phyloP scores from a whole-genome alignment of 768 basidiomycete genomes.

The Naematelia aurantialba region DNA sequence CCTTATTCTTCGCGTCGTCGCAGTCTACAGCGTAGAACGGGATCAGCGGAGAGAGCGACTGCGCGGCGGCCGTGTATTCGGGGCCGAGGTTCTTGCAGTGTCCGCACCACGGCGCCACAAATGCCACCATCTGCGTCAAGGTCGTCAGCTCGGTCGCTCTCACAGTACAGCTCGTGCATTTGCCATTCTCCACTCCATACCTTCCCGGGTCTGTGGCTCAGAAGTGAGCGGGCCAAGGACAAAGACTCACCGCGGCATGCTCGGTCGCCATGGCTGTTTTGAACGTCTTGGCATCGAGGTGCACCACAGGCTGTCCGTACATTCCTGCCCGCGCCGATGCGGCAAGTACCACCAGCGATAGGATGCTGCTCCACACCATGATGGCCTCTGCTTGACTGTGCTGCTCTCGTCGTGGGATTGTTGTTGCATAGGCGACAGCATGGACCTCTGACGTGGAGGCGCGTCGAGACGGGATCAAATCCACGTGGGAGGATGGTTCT shows the following conservation, averaged over 20 bases:
- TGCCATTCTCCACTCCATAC: too few species aligned
- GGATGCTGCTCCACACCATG: constrained; percentile 2
- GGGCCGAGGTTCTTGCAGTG: constrained; percentile 84
- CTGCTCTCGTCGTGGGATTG: too few species aligned
- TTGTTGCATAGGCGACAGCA: too few species aligned
- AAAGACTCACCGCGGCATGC: constrained; percentile 36
- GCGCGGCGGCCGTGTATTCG: constrained; percentile 76
- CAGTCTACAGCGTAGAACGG: constrained; percentile 93
- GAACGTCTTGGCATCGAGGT: constrained; percentile 43
- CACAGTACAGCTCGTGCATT: too few species aligned
- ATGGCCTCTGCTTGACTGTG: too few species aligned
- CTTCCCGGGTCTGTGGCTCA: too few species aligned
- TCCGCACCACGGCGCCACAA: constrained; percentile 85
- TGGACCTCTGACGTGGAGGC: constrained; percentile 15
- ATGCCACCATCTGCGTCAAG: constrained; percentile 62
- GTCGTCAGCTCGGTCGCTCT: constrained; percentile 7
- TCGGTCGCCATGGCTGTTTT: constrained; percentile 40
- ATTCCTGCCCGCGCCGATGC: constrained; percentile 34
- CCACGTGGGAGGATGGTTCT: too few species aligned
- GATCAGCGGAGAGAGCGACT: constrained; percentile 71
- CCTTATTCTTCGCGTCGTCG: constrained; percentile 74
- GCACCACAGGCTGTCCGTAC: constrained; percentile 41
- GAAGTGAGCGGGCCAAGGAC: neutral
- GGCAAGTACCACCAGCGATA: neutral
- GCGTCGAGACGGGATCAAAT: neutral